Evolutionary conservation across 345 rosid genomes (phyloP).

Genomic region (Excoecaria agallocha): DNA sequence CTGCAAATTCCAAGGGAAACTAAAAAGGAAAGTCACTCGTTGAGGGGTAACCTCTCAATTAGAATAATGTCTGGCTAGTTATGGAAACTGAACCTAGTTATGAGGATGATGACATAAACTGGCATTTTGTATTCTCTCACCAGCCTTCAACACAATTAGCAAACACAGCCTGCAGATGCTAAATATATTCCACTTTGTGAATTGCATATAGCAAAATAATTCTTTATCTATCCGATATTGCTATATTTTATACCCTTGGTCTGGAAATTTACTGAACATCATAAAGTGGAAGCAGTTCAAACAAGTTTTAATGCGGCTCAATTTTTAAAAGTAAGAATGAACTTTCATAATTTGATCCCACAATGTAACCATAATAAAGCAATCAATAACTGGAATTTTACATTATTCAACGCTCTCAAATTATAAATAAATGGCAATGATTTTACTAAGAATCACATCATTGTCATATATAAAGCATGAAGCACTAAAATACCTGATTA

Average conservation of each 20-base stretch:
- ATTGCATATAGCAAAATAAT: background rate
- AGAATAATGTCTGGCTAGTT: background rate
- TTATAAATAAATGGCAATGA: background rate
- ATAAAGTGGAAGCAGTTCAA: background rate
- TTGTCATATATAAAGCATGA: background rate
- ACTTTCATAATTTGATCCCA: background rate
- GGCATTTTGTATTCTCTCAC: background rate
- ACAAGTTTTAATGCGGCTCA: background rate
- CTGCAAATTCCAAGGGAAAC: too few species aligned
- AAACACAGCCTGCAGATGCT: background rate
- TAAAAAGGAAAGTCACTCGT: too few species aligned
- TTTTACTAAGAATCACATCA: background rate
- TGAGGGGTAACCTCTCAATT: too few species aligned
- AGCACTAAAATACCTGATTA: constrained; percentile 66
- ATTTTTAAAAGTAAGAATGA: too few species aligned
- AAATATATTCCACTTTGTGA: background rate
- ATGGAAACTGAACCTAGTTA: background rate
- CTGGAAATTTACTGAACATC: background rate
- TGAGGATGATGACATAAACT: background rate
- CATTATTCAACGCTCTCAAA: background rate
- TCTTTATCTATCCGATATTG: background rate
- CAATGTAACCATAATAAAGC: background rate
- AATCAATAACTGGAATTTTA: background rate
- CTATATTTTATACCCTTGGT: background rate
- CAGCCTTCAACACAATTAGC: background rate